A percentile compares a stretch with the other conserved stretches of the same genome.
Conservation (phyloP, 208 protist species). For the Herpetomonas muscarum region DNA sequence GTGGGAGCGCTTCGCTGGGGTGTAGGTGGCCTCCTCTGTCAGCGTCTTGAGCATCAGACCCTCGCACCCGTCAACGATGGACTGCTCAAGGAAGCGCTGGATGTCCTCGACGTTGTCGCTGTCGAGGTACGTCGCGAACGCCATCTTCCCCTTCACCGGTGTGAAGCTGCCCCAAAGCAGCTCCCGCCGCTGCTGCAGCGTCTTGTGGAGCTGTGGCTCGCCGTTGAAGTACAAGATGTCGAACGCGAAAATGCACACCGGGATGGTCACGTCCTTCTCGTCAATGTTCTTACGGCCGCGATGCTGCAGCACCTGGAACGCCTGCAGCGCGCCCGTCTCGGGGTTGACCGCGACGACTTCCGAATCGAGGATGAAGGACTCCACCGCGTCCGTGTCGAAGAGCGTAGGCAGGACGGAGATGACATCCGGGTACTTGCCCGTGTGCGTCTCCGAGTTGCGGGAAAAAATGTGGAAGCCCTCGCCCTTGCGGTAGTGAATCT, state of each 20-base stretch:
- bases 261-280: constrained; percentile 91
- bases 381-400: constrained; percentile 54
- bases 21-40: constrained; percentile 92
- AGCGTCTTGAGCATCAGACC: constrained; percentile 99
- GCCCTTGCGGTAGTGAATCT: constrained; percentile 89
- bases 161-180: constrained; percentile 59
- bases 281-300: constrained; percentile 91
- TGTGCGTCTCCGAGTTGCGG: constrained; percentile 98
- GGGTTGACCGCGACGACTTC: constrained; percentile 97
- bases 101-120: constrained; percentile 92
- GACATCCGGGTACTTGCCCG: constrained; percentile 98
- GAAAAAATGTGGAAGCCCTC: constrained; percentile 95
- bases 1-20: constrained; percentile 94
- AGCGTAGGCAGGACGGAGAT: constrained; percentile 70
- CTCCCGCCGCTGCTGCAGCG: constrained; percentile 80
- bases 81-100: constrained; percentile 92
- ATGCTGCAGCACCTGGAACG: constrained; percentile 95
- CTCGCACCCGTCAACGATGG: constrained; percentile 90
- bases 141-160: constrained; percentile 77
- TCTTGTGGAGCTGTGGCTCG: constrained; percentile 76
- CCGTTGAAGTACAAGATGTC: constrained; percentile 99
- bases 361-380: constrained; percentile 98
- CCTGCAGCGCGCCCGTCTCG: constrained; percentile 86
- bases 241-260: constrained; percentile 98
- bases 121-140: constrained; percentile 88